These are phyloP conservation scores for Saccharum hybrid DNA, from an alignment of 202 grass and related monocot genomes.

Conservation along the genomic window DNA sequence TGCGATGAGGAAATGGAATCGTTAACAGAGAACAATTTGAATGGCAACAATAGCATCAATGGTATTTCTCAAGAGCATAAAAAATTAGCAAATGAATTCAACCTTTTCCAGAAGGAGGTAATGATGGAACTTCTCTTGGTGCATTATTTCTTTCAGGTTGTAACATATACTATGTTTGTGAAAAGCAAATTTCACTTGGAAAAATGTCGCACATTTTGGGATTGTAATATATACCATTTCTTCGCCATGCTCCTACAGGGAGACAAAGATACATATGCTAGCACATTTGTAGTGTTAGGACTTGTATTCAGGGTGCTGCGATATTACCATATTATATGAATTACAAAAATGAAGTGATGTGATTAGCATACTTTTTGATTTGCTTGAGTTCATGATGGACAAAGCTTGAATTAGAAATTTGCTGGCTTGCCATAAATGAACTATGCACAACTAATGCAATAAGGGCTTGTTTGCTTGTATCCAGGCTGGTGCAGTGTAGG, in stretches of 20 bases:
- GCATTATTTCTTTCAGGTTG: slow-evolving; percentile 29
- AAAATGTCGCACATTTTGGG: not conserved
- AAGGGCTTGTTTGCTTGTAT: not conserved
- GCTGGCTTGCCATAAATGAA: not conserved
- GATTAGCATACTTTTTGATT: slow-evolving; percentile 7
- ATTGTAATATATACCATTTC: not conserved
- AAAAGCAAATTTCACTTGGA: slow-evolving; percentile 8
- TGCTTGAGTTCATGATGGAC: slow-evolving; percentile 9
- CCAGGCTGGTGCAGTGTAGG: not conserved
- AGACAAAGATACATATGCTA: slow-evolving; percentile 14
- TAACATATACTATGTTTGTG: slow-evolving; percentile 22
- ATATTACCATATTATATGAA: slow-evolving; percentile 22
- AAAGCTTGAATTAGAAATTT: not conserved
- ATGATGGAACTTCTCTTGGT: slow-evolving; percentile 38
- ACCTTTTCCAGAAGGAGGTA: slow-evolving; percentile 93
- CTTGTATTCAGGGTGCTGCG: slow-evolving; percentile 24
- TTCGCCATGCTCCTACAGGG: slow-evolving; percentile 9
- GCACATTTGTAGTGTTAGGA: slow-evolving; percentile 5
- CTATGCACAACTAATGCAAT: not conserved
- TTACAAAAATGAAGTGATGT: slow-evolving; percentile 16
- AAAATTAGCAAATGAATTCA: slow-evolving; percentile 65
- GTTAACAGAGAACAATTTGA: slow-evolving; percentile 39
- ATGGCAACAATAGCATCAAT: slow-evolving; percentile 48
- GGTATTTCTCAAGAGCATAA: slow-evolving; percentile 77
- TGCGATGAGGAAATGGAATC: slow-evolving; percentile 39